These are phyloP conservation scores for Allantophomopsis lycopodina DNA, from an alignment of 2,329 filamentous ascomycete genomes.

Conservation along the genomic window DNA sequence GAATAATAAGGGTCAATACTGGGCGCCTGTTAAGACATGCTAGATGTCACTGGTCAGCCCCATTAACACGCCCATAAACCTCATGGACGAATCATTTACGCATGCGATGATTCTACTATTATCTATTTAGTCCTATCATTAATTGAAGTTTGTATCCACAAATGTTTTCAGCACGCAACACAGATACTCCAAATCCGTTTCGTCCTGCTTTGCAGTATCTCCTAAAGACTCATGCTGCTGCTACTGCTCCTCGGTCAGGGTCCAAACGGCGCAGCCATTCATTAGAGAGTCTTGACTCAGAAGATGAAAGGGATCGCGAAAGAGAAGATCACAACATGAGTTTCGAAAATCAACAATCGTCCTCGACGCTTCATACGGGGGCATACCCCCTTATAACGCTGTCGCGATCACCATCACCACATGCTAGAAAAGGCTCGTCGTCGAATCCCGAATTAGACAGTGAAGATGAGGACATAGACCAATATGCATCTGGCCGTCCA, in stretches of 20 bases:
- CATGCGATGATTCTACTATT: too few species aligned
- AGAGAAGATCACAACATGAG: constrained; percentile 10
- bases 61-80: too few species aligned
- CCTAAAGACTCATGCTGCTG: constrained; percentile 2
- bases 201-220: constrained; percentile 24
- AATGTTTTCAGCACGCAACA: constrained; percentile 17
- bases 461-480: constrained; percentile 28
- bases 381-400: constrained; percentile 29
- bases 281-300: constrained; percentile 12
- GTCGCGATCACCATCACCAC: constrained; percentile 27
- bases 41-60: too few species aligned
- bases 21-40: too few species aligned
- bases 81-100: too few species aligned
- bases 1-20: too few species aligned
- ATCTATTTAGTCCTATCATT: too few species aligned
- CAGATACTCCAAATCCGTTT: constrained; percentile 18
- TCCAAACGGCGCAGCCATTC: constrained; percentile 6
- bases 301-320: constrained; percentile 8
- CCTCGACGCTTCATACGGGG: constrained; percentile 19
- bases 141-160: too few species aligned
- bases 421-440: constrained; percentile 25
- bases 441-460: constrained; percentile 25
- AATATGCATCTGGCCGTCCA: constrained; percentile 20
- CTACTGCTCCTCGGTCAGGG: constrained; percentile 2
- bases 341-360: constrained; percentile 9